phyloP scores from a whole-genome alignment of 805 yeast species.

The Wickerhamiella occidentalis region DNA sequence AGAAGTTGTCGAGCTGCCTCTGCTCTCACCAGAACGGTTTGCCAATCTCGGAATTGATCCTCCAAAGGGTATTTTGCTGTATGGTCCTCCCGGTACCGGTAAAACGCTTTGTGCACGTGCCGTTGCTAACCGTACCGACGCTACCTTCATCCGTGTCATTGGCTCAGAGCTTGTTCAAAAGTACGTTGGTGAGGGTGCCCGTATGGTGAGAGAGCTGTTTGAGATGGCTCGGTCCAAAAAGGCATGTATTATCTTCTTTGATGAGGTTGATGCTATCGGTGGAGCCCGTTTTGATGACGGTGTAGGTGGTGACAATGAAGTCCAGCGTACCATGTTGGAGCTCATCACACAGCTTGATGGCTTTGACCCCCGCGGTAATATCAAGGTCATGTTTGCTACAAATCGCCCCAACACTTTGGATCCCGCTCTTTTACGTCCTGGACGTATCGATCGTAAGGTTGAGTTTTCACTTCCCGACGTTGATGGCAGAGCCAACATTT shows the following conservation, averaged over 20 bases:
- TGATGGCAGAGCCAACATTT: slow-evolving; percentile 95
- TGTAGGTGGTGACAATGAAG: slow-evolving; percentile 66
- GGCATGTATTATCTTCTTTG: slow-evolving; percentile 95
- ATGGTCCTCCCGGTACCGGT: slow-evolving; percentile 99
- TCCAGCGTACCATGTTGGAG: slow-evolving; percentile 97
- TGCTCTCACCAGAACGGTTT: slow-evolving; percentile 90
- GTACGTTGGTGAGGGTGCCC: slow-evolving; percentile 98
- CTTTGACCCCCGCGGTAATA: slow-evolving; percentile 96
- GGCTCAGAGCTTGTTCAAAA: slow-evolving; percentile 98
- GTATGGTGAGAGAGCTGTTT: slow-evolving; percentile 97
- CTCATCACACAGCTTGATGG: slow-evolving; percentile 96
- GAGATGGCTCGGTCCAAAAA: slow-evolving; percentile 99
- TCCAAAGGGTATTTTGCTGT: slow-evolving; percentile 90
- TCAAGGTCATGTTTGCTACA: slow-evolving; percentile 98
- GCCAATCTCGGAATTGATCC: slow-evolving; percentile 97
- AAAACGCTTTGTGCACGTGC: slow-evolving; percentile 98
- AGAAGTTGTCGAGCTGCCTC: slow-evolving; percentile 91
- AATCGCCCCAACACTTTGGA: slow-evolving; percentile 96
- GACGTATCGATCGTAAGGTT: slow-evolving; percentile 96
- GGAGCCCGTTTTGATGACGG: slow-evolving; percentile 97
- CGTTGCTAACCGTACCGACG: slow-evolving; percentile 97
- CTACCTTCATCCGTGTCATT: slow-evolving; percentile 94
- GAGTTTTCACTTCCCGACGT: slow-evolving; percentile 93
- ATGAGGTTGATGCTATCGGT: slow-evolving; percentile 97
- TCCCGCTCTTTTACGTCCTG: slow-evolving; percentile 96